Evolutionary conservation across 352 stramenopile species (phyloP).

Genomic region (Pythium graminicola): DNA sequence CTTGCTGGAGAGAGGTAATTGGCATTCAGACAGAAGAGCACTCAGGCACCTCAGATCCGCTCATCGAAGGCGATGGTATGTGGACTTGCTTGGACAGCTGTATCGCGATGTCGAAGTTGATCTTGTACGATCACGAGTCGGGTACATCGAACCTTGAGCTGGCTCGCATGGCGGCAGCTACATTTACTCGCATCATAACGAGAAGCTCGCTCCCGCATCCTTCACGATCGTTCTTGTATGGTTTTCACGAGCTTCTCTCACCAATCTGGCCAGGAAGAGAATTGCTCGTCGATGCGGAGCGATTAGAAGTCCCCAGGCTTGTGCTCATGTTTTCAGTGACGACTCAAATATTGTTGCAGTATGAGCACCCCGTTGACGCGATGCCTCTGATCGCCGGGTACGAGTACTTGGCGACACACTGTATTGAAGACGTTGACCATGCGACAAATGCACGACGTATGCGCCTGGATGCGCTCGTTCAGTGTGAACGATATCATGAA

Average conservation of each 20-base stretch:
- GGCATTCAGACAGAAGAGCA: slow-evolving; percentile 20
- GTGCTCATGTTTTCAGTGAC: slow-evolving; percentile 34
- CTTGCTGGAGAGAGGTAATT: slow-evolving; percentile 48
- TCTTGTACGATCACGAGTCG: slow-evolving; percentile 32
- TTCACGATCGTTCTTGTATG: slow-evolving; percentile 48
- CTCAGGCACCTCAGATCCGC: slow-evolving; percentile 2
- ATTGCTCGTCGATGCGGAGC: slow-evolving; percentile 37
- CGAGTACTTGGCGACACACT: slow-evolving; percentile 37
- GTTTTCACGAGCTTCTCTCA: slow-evolving; percentile 40
- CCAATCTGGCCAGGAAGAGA: slow-evolving; percentile 58
- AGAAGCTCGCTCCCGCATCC: slow-evolving; percentile 56
- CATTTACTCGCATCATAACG: slow-evolving; percentile 50
- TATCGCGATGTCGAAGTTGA: slow-evolving; percentile 46
- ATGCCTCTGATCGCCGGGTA: slow-evolving; percentile 60
- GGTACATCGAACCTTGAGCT: slow-evolving; percentile 48
- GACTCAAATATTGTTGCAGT: slow-evolving; percentile 48
- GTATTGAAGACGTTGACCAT: slow-evolving; percentile 42
- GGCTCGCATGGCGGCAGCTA: slow-evolving; percentile 52
- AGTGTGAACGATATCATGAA: slow-evolving; percentile 48
- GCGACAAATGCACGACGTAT: slow-evolving; percentile 45
- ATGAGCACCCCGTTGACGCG: slow-evolving; percentile 33
- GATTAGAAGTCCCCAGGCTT: slow-evolving; percentile 31
- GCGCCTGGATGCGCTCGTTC: slow-evolving; percentile 41
- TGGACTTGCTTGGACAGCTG: slow-evolving; percentile 51
- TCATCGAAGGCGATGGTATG: slow-evolving; percentile 49